phyloP scores from a whole-genome alignment of 2,329 filamentous ascomycete species.

The Madurella fahalii region DNA sequence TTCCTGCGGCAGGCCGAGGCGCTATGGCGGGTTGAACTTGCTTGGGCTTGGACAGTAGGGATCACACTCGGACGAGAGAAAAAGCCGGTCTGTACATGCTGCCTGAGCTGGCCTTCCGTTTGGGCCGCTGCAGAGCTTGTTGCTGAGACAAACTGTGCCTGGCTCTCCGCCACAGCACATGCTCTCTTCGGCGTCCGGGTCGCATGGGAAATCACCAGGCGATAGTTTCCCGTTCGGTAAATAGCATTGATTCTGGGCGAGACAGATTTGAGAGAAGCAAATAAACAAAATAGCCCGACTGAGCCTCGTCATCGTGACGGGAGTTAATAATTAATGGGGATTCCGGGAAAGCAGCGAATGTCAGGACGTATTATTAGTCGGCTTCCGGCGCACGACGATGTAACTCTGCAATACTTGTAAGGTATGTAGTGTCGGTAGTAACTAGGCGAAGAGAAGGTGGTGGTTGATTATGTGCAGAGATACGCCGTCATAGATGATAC shows the following conservation, averaged over 20 bases:
- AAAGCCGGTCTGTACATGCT: too few species aligned
- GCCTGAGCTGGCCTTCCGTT: background rate
- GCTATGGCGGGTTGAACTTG: too few species aligned
- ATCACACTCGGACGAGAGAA: too few species aligned
- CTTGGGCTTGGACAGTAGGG: too few species aligned
- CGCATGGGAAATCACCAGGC: conserved; percentile 6
- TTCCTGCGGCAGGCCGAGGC: too few species aligned
- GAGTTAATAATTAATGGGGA: background rate
- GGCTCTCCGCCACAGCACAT: conserved; percentile 5
- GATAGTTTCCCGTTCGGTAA: conserved; percentile 4
- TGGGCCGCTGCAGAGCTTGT: conserved; percentile 8
- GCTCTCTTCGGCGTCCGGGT: conserved; percentile 6
- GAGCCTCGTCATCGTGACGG: background rate
- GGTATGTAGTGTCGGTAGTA: too few species aligned
- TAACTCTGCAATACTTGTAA: too few species aligned
- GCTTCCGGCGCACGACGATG: too few species aligned
- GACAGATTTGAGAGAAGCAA: background rate
- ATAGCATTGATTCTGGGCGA: conserved; percentile 3
- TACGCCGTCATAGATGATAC: too few species aligned
- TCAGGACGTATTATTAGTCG: background rate
- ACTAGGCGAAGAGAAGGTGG: too few species aligned
- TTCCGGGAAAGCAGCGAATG: too few species aligned
- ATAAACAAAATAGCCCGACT: background rate
- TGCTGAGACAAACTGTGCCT: conserved; percentile 5
- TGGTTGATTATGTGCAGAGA: too few species aligned